Evolutionary conservation across 768 basidiomycete genomes (phyloP), one percentile per base, ranked within the genome.

Genomic region (Suillus brevipes): DNA sequence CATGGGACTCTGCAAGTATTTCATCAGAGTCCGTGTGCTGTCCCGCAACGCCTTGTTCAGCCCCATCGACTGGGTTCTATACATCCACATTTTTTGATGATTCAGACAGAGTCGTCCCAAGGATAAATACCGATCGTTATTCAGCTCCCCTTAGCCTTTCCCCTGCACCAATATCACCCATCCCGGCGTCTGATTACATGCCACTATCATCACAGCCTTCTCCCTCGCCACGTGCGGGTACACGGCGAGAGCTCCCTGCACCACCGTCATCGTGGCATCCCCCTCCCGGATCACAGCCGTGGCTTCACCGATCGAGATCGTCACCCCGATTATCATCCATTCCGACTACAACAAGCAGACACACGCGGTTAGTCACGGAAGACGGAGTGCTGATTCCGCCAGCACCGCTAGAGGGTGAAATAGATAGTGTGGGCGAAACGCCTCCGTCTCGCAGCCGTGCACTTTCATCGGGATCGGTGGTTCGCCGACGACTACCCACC

Each of bases 11-110:
- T 45, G 74, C 70, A 20, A 87, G 83, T 62, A 83, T 84, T 47
- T 81, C 82, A 13, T 78, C 83, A 28, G 85, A 85, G 60, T 86
- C 85, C 0, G 73, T 79, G 3, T 78, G 75, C 67, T 83, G 78
- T 65, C 81, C 82, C 5, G 68, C 70, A n/a, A 78, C 79, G 0
- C 77, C 75, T 1, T 71, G 79, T 2, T 78, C 76, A 5, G 79
- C 83, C 1, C 85, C 85, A 14, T 81, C 84, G 0, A 69, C 73
- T 0, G 70, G 69, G 23, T 77, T 66, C 47, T 76, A 65, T 56
- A 23, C 42, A 3, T 60, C 68, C 0, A 68, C 68, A 1, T 65
- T 69, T 7, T 73, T 76, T 43, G 73, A 72, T 16, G 73, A 76
- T 23, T 43, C 70, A 1, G 68, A 71, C n/a, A 64, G 50, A 56